phyloP scores from a whole-genome alignment of 2,329 filamentous ascomycete species.

The Atkinsonella texensis region DNA sequence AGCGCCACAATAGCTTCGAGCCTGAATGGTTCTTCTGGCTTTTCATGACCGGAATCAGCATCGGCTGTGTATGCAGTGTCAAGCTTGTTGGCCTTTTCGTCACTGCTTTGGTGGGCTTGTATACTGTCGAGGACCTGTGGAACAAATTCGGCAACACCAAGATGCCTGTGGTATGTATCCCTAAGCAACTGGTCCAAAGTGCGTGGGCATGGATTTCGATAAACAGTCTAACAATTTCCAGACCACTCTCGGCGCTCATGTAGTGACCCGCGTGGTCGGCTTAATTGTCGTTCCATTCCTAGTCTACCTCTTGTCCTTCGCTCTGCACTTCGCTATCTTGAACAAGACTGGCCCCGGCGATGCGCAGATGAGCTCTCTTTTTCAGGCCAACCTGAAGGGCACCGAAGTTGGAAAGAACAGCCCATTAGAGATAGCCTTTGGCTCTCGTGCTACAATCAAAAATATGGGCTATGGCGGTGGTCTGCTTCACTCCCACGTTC shows the following conservation, averaged over 20 bases:
- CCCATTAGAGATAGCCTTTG: slow-evolving; percentile 80
- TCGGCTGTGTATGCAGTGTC: slow-evolving; percentile 96
- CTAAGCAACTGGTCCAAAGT: neutral
- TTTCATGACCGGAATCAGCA: slow-evolving; percentile 83
- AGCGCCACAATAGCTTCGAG: slow-evolving; percentile 76
- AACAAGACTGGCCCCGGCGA: slow-evolving; percentile 91
- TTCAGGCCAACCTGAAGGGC: slow-evolving; percentile 90
- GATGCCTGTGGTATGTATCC: slow-evolving; percentile 62
- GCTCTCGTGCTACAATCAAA: slow-evolving; percentile 86
- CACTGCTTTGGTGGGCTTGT: slow-evolving; percentile 86
- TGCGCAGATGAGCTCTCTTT: slow-evolving; percentile 99
- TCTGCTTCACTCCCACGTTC: slow-evolving; percentile 88
- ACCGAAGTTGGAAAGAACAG: slow-evolving; percentile 92
- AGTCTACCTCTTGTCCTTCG: slow-evolving; percentile 94
- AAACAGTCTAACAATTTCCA: slow-evolving; percentile 11
- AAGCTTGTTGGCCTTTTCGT: slow-evolving; percentile 97
- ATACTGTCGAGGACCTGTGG: slow-evolving; percentile 95
- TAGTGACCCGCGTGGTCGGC: slow-evolving; percentile 69
- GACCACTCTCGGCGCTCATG: slow-evolving; percentile 60
- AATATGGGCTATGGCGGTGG: slow-evolving; percentile 99
- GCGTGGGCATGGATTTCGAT: neutral
- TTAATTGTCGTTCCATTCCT: slow-evolving; percentile 80
- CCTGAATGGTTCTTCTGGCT: slow-evolving; percentile 92
- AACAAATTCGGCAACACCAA: slow-evolving; percentile 91
- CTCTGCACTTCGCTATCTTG: slow-evolving; percentile 84